These are phyloP conservation scores for Litsea cubeba DNA, from an alignment of 164 flowering plant genomes.

Conservation along the genomic window DNA sequence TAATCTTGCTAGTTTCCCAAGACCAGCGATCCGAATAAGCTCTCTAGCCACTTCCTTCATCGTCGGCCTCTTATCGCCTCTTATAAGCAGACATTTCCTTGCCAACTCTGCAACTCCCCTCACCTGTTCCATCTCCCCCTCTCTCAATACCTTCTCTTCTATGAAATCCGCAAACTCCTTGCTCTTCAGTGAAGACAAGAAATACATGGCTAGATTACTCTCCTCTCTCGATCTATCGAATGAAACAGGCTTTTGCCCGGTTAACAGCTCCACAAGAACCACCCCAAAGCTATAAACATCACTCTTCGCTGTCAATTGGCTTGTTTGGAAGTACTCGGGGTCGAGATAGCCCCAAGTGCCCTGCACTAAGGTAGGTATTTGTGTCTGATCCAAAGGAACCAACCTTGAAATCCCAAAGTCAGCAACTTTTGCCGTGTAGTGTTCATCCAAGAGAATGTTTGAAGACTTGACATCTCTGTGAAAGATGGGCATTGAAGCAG, in stretches of 20 bases:
- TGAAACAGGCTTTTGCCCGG: slow-evolving; percentile 24
- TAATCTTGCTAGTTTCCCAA: background rate
- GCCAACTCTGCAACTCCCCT: slow-evolving; percentile 10
- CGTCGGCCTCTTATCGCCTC: slow-evolving; percentile 16
- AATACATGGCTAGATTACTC: slow-evolving; percentile 23
- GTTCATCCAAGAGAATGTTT: slow-evolving; percentile 39
- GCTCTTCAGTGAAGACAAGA: slow-evolving; percentile 18
- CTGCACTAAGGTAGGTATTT: slow-evolving; percentile 31
- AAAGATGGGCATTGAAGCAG: slow-evolving; percentile 35
- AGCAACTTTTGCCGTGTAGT: slow-evolving; percentile 36
- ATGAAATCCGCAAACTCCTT: slow-evolving; percentile 8
- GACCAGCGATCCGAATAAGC: slow-evolving; percentile 4
- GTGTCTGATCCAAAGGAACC: slow-evolving; percentile 32
- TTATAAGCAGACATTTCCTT: slow-evolving; percentile 8
- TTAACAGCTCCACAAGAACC: slow-evolving; percentile 33
- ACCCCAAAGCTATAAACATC: slow-evolving; percentile 47
- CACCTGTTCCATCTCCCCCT: slow-evolving; percentile 5
- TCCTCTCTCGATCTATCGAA: slow-evolving; percentile 5
- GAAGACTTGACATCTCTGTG: slow-evolving; percentile 43
- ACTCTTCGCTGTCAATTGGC: slow-evolving; percentile 37
- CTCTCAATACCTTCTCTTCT: slow-evolving; percentile 10
- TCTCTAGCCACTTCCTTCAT: slow-evolving; percentile 20
- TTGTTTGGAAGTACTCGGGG: slow-evolving; percentile 36
- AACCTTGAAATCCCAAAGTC: slow-evolving; percentile 44
- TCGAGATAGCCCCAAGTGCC: slow-evolving; percentile 46